Percentiles rank a stretch among this genome's conserved stretches.
These are phyloP conservation scores for Phytophthora europaea DNA, from an alignment of 352 stramenopile species.

Conservation along the genomic window DNA sequence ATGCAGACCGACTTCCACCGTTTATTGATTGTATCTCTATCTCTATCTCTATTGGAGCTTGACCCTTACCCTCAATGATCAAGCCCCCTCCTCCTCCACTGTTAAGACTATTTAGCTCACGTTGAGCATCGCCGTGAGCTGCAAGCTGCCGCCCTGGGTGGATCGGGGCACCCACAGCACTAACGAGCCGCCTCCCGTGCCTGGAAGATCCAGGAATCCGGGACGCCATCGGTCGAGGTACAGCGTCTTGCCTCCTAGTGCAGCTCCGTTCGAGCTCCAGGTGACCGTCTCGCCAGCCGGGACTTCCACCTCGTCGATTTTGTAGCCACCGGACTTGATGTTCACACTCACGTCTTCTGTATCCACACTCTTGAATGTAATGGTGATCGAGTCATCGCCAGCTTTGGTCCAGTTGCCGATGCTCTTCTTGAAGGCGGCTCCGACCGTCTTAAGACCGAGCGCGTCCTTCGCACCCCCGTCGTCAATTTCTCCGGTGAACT, in stretches of 20 bases:
- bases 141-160: conserved; percentile 20
- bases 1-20: not conserved
- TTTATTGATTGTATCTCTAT: not conserved
- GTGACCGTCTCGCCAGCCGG: conserved; percentile 26
- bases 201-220: conserved; percentile 32
- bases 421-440: conserved; percentile 44
- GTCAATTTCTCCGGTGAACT: conserved; percentile 50
- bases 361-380: conserved; percentile 42
- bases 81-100: not conserved
- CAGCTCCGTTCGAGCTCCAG: conserved; percentile 29
- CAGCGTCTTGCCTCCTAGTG: conserved; percentile 41
- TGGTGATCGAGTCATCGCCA: conserved; percentile 27
- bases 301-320: conserved; percentile 33
- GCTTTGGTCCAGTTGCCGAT: conserved; percentile 36
- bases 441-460: conserved; percentile 42
- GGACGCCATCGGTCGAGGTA: conserved; percentile 50
- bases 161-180: conserved; percentile 39
- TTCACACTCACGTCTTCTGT: conserved; percentile 43
- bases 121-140: conserved; percentile 29
- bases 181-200: conserved; percentile 40
- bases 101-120: conserved; percentile 15
- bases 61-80: not conserved
- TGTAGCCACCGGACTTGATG: conserved; percentile 39
- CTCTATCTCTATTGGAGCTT: conserved; percentile 10
- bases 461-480: conserved; percentile 46